phyloP scores from a whole-genome alignment of 371 early-diverging fungal species.

The Blakeslea trispora region DNA sequence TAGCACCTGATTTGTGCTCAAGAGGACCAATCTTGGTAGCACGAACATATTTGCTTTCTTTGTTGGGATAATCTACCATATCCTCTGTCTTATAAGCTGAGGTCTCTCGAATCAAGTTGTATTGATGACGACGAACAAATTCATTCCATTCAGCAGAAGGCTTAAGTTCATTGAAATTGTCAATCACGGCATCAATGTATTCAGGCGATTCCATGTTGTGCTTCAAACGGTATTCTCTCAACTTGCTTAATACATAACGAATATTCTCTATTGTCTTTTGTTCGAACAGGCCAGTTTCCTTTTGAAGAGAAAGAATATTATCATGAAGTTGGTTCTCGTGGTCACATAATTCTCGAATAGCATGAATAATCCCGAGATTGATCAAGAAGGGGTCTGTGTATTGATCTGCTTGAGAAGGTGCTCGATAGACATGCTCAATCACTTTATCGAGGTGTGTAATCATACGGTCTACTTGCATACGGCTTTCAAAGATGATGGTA shows the following conservation, averaged over 20 bases:
- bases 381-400: slow-evolving; percentile 40
- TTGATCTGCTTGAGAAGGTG: slow-evolving; percentile 32
- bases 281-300: slow-evolving; percentile 45
- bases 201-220: slow-evolving; percentile 35
- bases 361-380: slow-evolving; percentile 37
- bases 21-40: slow-evolving; percentile 46
- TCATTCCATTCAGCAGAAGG: slow-evolving; percentile 49
- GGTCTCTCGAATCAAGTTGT: slow-evolving; percentile 35
- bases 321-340: slow-evolving; percentile 50
- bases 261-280: slow-evolving; percentile 36
- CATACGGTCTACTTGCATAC: slow-evolving; percentile 29
- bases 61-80: slow-evolving; percentile 42
- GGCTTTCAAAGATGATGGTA: slow-evolving; percentile 33
- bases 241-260: slow-evolving; percentile 28
- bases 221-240: slow-evolving; percentile 35
- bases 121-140: slow-evolving; percentile 39
- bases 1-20: slow-evolving; percentile 30
- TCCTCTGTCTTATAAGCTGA: slow-evolving; percentile 47
- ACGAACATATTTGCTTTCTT: slow-evolving; percentile 34
- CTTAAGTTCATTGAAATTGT: slow-evolving; percentile 24
- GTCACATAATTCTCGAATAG: slow-evolving; percentile 32
- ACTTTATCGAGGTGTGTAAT: slow-evolving; percentile 31
- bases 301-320: slow-evolving; percentile 42
- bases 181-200: slow-evolving; percentile 27
- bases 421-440: slow-evolving; percentile 23